Percentiles rank a stretch among this genome's conserved stretches.
phyloP scores from a whole-genome alignment of 306 rosid species.

The Gastrolobium bilobum region DNA sequence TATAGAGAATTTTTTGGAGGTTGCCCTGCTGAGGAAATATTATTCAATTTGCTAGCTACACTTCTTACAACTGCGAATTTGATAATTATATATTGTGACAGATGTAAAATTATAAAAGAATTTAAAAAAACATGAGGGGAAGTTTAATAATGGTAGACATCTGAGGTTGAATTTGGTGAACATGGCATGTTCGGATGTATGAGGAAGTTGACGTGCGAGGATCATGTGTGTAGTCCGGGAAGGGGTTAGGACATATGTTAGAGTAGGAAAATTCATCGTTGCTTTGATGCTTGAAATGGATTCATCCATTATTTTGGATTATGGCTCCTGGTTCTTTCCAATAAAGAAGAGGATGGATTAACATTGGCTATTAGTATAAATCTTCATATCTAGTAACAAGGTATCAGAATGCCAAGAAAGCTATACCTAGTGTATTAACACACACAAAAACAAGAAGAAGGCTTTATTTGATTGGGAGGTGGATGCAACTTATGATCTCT shows the following conservation, averaged over 20 bases:
- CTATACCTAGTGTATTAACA: not conserved
- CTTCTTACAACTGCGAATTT: not conserved
- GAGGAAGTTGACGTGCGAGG: not conserved
- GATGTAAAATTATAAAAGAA: too few species aligned
- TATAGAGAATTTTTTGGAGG: not conserved
- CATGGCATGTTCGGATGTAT: not conserved
- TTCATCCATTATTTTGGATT: not conserved
- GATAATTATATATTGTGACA: too few species aligned
- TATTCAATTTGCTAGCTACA: not conserved
- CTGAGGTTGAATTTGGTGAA: not conserved
- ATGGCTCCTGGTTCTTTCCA: not conserved
- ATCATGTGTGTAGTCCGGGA: not conserved
- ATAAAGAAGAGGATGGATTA: not conserved
- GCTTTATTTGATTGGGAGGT: too few species aligned
- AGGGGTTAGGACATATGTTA: not conserved
- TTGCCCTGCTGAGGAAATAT: not conserved
- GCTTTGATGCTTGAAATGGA: constrained; percentile 3
- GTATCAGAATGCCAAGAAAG: not conserved
- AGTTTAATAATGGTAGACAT: too few species aligned
- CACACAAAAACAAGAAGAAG: too few species aligned
- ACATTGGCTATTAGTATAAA: not conserved
- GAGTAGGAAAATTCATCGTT: not conserved
- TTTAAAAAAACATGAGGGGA: too few species aligned
- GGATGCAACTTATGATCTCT: not conserved
- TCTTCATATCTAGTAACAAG: not conserved